Conservation (phyloP, 2,329 filamentous ascomycete species). For the Fusarium subglutinans region DNA sequence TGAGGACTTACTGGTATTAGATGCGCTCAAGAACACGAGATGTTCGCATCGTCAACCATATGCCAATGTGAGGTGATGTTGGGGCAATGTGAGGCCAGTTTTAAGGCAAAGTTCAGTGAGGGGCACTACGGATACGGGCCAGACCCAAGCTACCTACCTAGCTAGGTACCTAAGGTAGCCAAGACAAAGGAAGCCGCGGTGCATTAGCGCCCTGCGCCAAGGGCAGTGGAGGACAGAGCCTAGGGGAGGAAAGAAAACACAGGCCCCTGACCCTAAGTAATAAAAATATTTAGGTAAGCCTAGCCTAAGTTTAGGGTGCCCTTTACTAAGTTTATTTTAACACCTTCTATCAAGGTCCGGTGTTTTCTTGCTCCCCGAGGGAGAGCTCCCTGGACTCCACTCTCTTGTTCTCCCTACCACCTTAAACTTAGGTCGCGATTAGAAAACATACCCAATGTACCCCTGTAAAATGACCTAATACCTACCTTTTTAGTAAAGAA, state of each 20-base stretch:
- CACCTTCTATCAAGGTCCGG: too few relatives aligned
- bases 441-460: too few relatives aligned
- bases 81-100: slow-evolving; percentile 21
- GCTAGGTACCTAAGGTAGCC: too few relatives aligned
- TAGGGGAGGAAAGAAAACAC: too few relatives aligned
- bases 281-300: too few relatives aligned
- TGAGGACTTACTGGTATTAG: neutral
- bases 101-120: slow-evolving; percentile 26
- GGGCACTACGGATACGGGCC: slow-evolving; percentile 20
- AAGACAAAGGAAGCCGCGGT: slow-evolving; percentile 28
- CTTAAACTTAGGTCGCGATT: too few relatives aligned
- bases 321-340: too few relatives aligned
- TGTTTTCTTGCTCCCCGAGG: too few relatives aligned
- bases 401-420: slow-evolving; percentile 4
- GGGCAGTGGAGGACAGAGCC: neutral
- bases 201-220: slow-evolving; percentile 37
- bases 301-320: too few relatives aligned
- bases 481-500: too few relatives aligned
- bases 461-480: too few relatives aligned
- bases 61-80: slow-evolving; percentile 13
- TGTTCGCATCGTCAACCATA: neutral
- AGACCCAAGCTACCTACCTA: slow-evolving; percentile 1
- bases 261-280: too few relatives aligned
- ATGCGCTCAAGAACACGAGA: neutral
- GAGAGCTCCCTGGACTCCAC: slow-evolving; percentile 6